Evolutionary conservation across 2,329 filamentous ascomycete genomes (phyloP), one percentile per base, ranked within the genome.

Genomic region (Colletotrichum sp.): DNA sequence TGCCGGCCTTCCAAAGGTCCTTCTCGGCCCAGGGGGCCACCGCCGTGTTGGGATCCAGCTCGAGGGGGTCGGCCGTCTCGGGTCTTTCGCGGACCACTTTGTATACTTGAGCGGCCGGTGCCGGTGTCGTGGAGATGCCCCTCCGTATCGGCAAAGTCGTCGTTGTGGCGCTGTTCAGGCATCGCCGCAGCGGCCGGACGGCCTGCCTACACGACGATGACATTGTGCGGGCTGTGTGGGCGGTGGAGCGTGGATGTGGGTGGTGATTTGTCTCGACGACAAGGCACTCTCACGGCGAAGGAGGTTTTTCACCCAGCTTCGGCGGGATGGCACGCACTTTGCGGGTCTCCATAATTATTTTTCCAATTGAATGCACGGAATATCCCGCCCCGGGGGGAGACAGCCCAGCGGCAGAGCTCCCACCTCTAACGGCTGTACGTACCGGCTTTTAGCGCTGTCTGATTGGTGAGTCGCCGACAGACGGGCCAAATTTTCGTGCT

Each of bases 11-110:
- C 82, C 96, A 87, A 70, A 98, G 88, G 77, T 89, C 90, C 78
- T 90, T 89, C 85, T 97, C 94, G 74, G 92, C 89, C 83, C 89
- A 89, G 63, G 87, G 88, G 64, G 89, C 92, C 59, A 91, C 89
- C 30, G 95, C 94, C n/a, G 91, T 92, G 77, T 91, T 88, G n/a
- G 93, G 94, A 82, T 95, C 91, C 79, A 92, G 85, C 79, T 89
- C 86, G 78, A 86, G 83, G 36, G 86, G 84, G 71, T 83, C 83
- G 16, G 78, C 71, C 80, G 63, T 28, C 71, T 76, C 28, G 75
- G 72, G 72, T 70, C 72, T 63, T 49, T 76, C 72, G 72, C 76
- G 76, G n/a, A 72, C 59, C 62, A 78, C 77, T 65, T 76, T 78
- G 76, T 77, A 78, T 57, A 80, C 78, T 68, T 84, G 81, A 71